Conservation (phyloP, 2,329 filamentous ascomycete genomes). For the Pseudogymnoascus destructans region DNA sequence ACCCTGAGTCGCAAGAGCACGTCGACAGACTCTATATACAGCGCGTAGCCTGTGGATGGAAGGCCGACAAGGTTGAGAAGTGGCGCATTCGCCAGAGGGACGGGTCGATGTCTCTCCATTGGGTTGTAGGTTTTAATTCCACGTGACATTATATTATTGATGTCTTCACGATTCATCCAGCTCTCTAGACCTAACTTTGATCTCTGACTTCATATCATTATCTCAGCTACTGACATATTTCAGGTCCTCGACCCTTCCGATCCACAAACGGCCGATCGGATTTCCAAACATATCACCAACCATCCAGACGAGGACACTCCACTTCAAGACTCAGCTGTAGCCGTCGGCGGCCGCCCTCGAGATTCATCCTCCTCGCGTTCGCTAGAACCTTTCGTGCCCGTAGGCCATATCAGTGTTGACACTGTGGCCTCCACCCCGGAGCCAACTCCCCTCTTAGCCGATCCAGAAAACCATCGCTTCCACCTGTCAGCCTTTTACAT, state of each 20-base stretch:
- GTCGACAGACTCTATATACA: conserved; percentile 31
- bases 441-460: conserved; percentile 8
- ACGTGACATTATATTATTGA: background rate
- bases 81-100: conserved; percentile 14
- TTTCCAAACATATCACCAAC: conserved; percentile 14
- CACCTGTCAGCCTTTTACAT: conserved; percentile 20
- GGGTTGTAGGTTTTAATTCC: conserved; percentile 16
- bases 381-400: conserved; percentile 15
- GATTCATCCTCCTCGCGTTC: conserved; percentile 9
- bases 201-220: background rate
- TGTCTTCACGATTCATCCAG: background rate
- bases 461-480: conserved; percentile 15
- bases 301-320: conserved; percentile 15
- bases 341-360: conserved; percentile 16
- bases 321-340: conserved; percentile 16
- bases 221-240: background rate
- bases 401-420: conserved; percentile 21
- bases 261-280: conserved; percentile 12
- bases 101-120: conserved; percentile 17
- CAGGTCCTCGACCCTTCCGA: conserved; percentile 15
- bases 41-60: conserved; percentile 35
- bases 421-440: conserved; percentile 3
- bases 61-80: conserved; percentile 26
- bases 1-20: conserved; percentile 29
- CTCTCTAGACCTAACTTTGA: background rate